Evolutionary conservation across 768 basidiomycete species (phyloP).

Genomic region (Cantharellus cinnabarinus): DNA sequence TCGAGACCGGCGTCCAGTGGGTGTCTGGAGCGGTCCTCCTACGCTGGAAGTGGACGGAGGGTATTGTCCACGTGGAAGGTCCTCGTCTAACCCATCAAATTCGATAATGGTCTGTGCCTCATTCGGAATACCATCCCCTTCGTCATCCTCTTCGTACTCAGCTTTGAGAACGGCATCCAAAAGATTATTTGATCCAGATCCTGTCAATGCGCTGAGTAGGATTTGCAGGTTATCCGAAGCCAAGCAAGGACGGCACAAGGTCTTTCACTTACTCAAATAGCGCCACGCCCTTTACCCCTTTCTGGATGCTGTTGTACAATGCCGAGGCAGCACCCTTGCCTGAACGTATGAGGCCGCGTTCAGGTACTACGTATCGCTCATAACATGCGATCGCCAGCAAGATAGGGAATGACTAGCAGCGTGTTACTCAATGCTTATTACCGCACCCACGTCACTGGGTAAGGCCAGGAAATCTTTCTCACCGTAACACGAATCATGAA

Average conservation of each 20-base stretch:
- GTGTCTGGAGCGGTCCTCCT: not conserved
- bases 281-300: not conserved
- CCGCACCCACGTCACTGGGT: not conserved
- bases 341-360: slow-evolving; percentile 29
- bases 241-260: not conserved
- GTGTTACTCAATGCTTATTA: not conserved
- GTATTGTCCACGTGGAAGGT: too few relatives aligned
- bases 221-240: not conserved
- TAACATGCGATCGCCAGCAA: slow-evolving; percentile 58
- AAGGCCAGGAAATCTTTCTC: slow-evolving; percentile 9
- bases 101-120: too few relatives aligned
- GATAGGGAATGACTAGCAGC: slow-evolving; percentile 44
- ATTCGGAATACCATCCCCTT: not conserved
- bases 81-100: too few relatives aligned
- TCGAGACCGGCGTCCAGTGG: slow-evolving; percentile 1
- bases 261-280: not conserved
- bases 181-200: slow-evolving; percentile 41
- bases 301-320: slow-evolving; percentile 34
- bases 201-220: slow-evolving; percentile 32
- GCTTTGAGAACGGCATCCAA: slow-evolving; percentile 68
- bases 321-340: slow-evolving; percentile 32
- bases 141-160: slow-evolving; percentile 16
- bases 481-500: slow-evolving; percentile 70
- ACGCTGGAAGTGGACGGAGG: too few relatives aligned
- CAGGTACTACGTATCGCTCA: slow-evolving; percentile 46